phyloP scores from a whole-genome alignment of 108 stramenopile species.

The Nannochloropsis gaditana region DNA sequence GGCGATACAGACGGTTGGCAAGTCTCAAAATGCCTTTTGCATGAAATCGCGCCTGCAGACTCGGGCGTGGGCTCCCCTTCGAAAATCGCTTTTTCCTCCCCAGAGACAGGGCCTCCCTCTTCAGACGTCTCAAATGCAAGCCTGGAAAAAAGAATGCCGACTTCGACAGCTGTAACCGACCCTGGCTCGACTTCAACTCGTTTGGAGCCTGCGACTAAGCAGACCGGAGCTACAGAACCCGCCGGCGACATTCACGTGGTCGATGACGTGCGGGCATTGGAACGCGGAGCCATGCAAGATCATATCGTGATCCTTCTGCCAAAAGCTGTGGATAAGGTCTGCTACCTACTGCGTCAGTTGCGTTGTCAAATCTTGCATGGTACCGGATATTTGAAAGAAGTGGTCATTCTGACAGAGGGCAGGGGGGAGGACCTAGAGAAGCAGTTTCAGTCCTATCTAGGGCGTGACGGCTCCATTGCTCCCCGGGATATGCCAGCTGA shows the following conservation, averaged over 20 bases:
- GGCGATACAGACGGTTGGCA: background rate
- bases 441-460: background rate
- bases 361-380: background rate
- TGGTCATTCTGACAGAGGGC: background rate
- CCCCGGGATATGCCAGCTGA: background rate
- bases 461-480: background rate
- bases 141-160: too few relatives aligned
- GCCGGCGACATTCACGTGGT: background rate
- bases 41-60: background rate
- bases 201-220: too few relatives aligned
- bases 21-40: slow-evolving; percentile 9
- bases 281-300: background rate
- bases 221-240: background rate
- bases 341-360: background rate
- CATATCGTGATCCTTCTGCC: slow-evolving; percentile 3
- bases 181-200: too few relatives aligned
- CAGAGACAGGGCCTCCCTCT: too few relatives aligned
- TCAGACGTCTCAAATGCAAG: too few relatives aligned
- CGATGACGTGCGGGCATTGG: background rate
- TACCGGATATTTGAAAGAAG: background rate
- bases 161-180: too few relatives aligned
- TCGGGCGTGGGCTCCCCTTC: too few relatives aligned
- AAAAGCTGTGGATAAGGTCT: background rate
- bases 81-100: too few relatives aligned
- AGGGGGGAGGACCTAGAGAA: background rate